phyloP scores from a whole-genome alignment of 345 rosid species.

The Melastoma malabathricum region DNA sequence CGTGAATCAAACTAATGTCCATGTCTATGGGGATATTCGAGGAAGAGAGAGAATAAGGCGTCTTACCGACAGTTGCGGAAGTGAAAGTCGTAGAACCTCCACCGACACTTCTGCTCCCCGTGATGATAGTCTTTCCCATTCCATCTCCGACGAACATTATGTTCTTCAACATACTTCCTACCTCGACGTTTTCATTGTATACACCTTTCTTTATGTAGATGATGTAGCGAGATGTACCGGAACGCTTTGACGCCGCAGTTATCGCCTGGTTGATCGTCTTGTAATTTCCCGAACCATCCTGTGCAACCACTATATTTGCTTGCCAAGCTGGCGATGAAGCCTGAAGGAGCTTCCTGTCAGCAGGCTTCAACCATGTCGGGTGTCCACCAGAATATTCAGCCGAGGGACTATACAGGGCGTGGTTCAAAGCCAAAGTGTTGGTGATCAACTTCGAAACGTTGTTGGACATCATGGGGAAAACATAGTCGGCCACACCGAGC shows the following conservation, averaged over 20 bases:
- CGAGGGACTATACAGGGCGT: too few relatives aligned
- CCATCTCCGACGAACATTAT: constrained; percentile 33
- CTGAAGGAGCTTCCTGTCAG: constrained; percentile 22
- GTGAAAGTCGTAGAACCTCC: constrained; percentile 24
- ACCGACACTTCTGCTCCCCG: constrained; percentile 24
- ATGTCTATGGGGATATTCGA: too few relatives aligned
- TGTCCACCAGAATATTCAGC: constrained; percentile 16
- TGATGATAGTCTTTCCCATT: constrained; percentile 16
- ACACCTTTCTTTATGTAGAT: constrained; percentile 17
- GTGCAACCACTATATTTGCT: constrained; percentile 60
- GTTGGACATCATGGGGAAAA: too few relatives aligned
- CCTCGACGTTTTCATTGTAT: constrained; percentile 25
- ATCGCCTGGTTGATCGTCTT: constrained; percentile 49
- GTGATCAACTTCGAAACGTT: too few relatives aligned
- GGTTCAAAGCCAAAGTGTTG: too few relatives aligned
- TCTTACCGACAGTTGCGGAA: constrained; percentile 24
- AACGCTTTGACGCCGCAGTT: constrained; percentile 34
- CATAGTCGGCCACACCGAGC: too few relatives aligned
- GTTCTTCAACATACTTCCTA: too few relatives aligned
- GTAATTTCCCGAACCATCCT: constrained; percentile 67
- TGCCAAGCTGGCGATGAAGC: constrained; percentile 8
- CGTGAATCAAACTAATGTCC: not conserved
- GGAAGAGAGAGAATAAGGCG: too few relatives aligned
- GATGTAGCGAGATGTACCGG: constrained; percentile 28
- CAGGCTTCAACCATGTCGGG: constrained; percentile 59